These are phyloP conservation scores for Scedosporium minutisporum DNA, from an alignment of 2,329 filamentous ascomycete species.

Conservation along the genomic window DNA sequence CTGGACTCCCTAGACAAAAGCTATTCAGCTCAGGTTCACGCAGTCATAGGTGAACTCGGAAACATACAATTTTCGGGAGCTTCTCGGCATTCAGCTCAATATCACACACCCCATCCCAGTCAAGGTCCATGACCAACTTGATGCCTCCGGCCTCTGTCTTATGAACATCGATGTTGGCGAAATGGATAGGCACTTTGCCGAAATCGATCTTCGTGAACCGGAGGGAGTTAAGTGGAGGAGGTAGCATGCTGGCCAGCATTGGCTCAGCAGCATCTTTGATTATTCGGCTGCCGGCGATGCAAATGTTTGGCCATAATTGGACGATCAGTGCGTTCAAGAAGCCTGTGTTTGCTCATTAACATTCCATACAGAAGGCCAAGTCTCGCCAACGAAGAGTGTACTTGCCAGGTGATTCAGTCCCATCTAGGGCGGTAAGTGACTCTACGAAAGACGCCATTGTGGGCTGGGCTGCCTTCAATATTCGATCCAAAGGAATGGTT, in stretches of 20 bases:
- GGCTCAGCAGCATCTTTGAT: slow-evolving; percentile 37
- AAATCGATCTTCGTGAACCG: slow-evolving; percentile 36
- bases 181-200: slow-evolving; percentile 27
- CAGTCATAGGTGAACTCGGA: no score
- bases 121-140: slow-evolving; percentile 37
- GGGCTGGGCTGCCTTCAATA: background rate
- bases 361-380: no score
- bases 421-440: slow-evolving; percentile 28
- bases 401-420: slow-evolving; percentile 27
- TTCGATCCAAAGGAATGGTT: no score
- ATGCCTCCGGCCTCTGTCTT: slow-evolving; percentile 33
- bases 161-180: slow-evolving; percentile 33
- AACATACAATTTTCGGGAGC: slow-evolving; percentile 30
- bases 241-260: slow-evolving; percentile 35
- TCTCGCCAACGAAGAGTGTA: no score
- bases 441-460: slow-evolving; percentile 25
- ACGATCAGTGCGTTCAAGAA: slow-evolving; percentile 38
- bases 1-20: slow-evolving; percentile 29
- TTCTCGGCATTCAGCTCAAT: slow-evolving; percentile 33
- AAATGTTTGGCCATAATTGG: slow-evolving; percentile 40
- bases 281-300: slow-evolving; percentile 30
- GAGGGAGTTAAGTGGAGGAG: slow-evolving; percentile 30
- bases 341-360: slow-evolving; percentile 11
- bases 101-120: slow-evolving; percentile 35
- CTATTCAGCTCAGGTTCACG: slow-evolving; percentile 7